Evolutionary conservation across 768 basidiomycete genomes (phyloP), one percentile per base, ranked within the genome.

Genomic region (Pseudohyphozyma bogoriensis): DNA sequence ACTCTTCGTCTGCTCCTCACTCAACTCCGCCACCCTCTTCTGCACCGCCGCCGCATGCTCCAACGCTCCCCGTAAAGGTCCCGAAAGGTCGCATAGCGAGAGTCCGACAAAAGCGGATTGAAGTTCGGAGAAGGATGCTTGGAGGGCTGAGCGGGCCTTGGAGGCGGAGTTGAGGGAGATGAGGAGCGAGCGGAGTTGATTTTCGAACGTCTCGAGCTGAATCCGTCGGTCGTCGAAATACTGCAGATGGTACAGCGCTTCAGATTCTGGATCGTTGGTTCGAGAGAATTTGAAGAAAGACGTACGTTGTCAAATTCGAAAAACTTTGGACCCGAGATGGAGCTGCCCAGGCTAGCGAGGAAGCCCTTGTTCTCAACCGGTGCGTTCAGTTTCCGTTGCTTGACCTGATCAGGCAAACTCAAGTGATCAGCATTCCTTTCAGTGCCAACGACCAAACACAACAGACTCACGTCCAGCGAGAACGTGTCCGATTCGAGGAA

Each of bases 401-500:
- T 93, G 67, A 90, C 90, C 91, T 89, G 70, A 26, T 56, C 9
- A 6, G 1, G 22, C n/a, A n/a, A n/a, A n/a, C 2, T 11, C 11
- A 9, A 0, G 4, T 4, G 12, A 51, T 53, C 28, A 52, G 42
- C 40, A 9, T 39, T 0, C 3, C 3, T 35, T 26, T 9, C 52
- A 51, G 24, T 33, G 42, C 36, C 22, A 45, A 49, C 26, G 18
- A 29, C 3, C 47, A 20, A 51, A 31, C 24, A 52, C 16, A 18
- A 24, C 35, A 22, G 4, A 76, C 89, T 73, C 53, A 91, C 89
- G 74, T 97, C 95, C 58, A 90, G 76, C 16, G 85, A 77, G 73
- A 97, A 96, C 7, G 81, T 85, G 72, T 99, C 95, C 69, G 85
- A 87, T 73, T 97, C 93, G 70, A 99, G 75, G 76, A 99, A 97